Base-by-base conservation (phyloP, 768 basidiomycete genomes). In the Arthromyces matolae region DNA sequence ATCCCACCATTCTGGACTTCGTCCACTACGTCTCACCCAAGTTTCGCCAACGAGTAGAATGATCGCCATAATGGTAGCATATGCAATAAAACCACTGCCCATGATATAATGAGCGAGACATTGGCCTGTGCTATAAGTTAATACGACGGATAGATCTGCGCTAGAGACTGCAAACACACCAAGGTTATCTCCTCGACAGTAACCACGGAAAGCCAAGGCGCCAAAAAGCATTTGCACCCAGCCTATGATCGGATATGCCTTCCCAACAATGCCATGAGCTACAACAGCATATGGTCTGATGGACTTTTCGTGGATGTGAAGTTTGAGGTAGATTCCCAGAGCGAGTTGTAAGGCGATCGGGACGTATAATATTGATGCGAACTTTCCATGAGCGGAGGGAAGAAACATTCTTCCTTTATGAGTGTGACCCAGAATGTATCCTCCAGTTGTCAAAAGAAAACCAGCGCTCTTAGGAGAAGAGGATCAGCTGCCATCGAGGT, bases 191-290 rank as follows among this genome's bases (percentile, higher is more conserved):
- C 79, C 88, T 14, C 83, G 74, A 62, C 93, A 96, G 59, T 91
- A 92, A 5, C 86, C 85, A 43, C 80, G 68, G 56, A 84, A 76
- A 0, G 84, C 75, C 35, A 88, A 77, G 28, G 81, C 85, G 18
- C 92, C 93, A 63, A 95, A 90, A 8, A 96, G 66, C 74, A 91
- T 89, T 64, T 96, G 93, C 1, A 73, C 73, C 93, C 93, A 95
- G 6, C 85, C 93, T 8, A 95, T 58, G 46, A 95, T 68, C 0
- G 93, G 93, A 62, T 88, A 96, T 8, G 71, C 52, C 62, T 87
- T 93, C 12, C 93, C 93, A 13, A 96, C 66, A n/a, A 89, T 56
- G 0, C 89, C 85, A 55, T 95, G 93, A 1, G 70, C 69, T 3
- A 69, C 64, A 4, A 91, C 87, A 0, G 83, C 82, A 59, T 75